Conservation (phyloP, 495 filamentous ascomycete genomes). For the Aspergillus heteromorphus region DNA sequence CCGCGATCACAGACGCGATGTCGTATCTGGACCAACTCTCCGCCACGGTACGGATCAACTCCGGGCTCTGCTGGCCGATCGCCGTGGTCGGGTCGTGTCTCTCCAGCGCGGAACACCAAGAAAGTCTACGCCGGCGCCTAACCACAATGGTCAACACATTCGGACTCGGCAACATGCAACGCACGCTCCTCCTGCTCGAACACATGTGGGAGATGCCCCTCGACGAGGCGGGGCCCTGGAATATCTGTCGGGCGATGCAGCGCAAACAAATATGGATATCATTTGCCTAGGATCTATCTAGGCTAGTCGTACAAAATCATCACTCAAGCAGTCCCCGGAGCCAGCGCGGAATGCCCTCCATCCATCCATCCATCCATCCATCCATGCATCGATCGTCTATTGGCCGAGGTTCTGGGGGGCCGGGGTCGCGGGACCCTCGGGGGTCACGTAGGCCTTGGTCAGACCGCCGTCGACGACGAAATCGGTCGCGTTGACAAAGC, state of each 20-base stretch:
- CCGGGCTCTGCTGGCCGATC: conserved; percentile 36
- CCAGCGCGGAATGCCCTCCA: not conserved
- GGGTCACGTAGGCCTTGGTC: conserved; percentile 92
- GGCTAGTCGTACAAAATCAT: conserved; percentile 14
- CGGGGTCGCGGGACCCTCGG: conserved; percentile 68
- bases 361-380: not conserved
- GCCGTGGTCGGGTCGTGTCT: conserved; percentile 34
- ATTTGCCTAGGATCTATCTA: conserved; percentile 20
- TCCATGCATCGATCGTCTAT: conserved; percentile 11
- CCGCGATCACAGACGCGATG: conserved; percentile 27
- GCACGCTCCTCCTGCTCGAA: conserved; percentile 28
- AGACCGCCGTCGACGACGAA: conserved; percentile 97
- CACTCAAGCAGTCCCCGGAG: conserved; percentile 4
- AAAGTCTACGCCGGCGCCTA: conserved; percentile 16
- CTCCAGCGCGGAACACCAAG: conserved; percentile 16
- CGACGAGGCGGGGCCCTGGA: conserved; percentile 31
- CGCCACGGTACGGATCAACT: conserved; percentile 29
- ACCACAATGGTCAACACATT: conserved; percentile 26
- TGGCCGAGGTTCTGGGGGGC: conserved; percentile 62
- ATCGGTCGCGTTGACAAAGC: conserved; percentile 88
- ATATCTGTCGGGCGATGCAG: conserved; percentile 37
- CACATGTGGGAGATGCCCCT: conserved; percentile 30
- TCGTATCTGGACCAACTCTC: conserved; percentile 23
- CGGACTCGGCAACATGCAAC: conserved; percentile 34
- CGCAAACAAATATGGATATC: conserved; percentile 38